A percentile compares a stretch with the other conserved stretches of the same genome.
phyloP scores from a whole-genome alignment of 306 rosid species.

The Cicer yamashitae region DNA sequence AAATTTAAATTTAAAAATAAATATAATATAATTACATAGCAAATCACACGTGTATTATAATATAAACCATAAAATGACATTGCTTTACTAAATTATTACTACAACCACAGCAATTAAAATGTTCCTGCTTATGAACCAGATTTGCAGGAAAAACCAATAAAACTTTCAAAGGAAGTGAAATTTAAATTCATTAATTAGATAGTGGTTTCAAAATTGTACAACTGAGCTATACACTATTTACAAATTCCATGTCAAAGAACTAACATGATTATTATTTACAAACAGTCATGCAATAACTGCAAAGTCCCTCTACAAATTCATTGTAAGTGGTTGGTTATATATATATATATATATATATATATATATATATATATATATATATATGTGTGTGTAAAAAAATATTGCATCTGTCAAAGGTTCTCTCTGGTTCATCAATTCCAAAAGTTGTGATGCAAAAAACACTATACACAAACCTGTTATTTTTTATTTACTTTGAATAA shows the following conservation, averaged over 20 bases:
- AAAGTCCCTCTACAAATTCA: constrained; percentile 39
- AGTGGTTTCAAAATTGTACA: constrained; percentile 40
- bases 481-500: constrained; percentile 50
- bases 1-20: too few relatives aligned
- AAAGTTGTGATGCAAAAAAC: constrained; percentile 41
- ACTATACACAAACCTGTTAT: constrained; percentile 50
- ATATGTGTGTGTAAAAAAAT: constrained; percentile 31
- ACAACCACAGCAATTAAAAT: background rate
- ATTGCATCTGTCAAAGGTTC: constrained; percentile 39
- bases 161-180: constrained; percentile 2
- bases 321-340: background rate
- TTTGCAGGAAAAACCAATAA: background rate
- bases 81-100: too few relatives aligned
- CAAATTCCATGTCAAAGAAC: constrained; percentile 53
- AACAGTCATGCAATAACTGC: constrained; percentile 43
- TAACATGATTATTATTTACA: constrained; percentile 49
- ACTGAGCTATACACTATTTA: constrained; percentile 42
- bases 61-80: too few relatives aligned
- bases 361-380: constrained; percentile 7
- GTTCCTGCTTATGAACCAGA: background rate
- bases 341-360: constrained; percentile 31
- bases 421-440: constrained; percentile 39
- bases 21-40: too few relatives aligned
- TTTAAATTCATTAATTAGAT: constrained; percentile 24
- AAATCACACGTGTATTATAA: too few relatives aligned